Evolutionary conservation across 2,329 filamentous ascomycete species (phyloP), one percentile per base, ranked within the genome.

Genomic region (Exophiala spinifera): DNA sequence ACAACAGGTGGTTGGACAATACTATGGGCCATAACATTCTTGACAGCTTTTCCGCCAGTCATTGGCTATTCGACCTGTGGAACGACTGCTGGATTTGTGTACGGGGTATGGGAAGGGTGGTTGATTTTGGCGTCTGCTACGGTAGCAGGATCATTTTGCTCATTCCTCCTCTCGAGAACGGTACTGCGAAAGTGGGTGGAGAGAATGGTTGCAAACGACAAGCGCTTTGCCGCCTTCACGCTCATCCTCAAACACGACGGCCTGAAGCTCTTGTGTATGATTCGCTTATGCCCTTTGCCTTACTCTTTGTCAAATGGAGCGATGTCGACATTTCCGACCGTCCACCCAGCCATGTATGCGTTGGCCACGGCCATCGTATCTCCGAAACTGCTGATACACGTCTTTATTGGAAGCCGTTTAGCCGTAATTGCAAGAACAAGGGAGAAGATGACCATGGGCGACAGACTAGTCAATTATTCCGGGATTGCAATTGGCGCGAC

Each of bases 221-320:
- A 84, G 68, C 83, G 91, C 49, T 99, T 99, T 69, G 84, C 94
- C 8, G 94, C 94, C 3, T 80, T 99, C 21, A 83, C 88, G 19
- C 81, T 96, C 65, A 94, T 94, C 6, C 77, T 99, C 58, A 90
- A 95, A 61, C 86, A 89, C 66, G 94, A 99, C 66, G 94, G 94
- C 1, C 72, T 99, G 48, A 88, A 90, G 65, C 84, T 97, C 50
- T 79, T 99, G 43, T 86, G 89, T 59, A 95, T 94, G 81, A 94
- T 99, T 64, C 83, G 94, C 25, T 81, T 97, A 61, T 97, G 92
- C 66, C 94, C 94, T 1, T 70, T 99, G 56, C 94, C 94, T 13
- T 99, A 95, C 70, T 94, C 88, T 49, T 76, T 97, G 63, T 91
- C 88, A 67, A 99, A 99, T 68, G 94, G 91, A 47, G 95, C 95